Conservation (phyloP, 108 stramenopile species). For the Skeletonema tropicum region DNA sequence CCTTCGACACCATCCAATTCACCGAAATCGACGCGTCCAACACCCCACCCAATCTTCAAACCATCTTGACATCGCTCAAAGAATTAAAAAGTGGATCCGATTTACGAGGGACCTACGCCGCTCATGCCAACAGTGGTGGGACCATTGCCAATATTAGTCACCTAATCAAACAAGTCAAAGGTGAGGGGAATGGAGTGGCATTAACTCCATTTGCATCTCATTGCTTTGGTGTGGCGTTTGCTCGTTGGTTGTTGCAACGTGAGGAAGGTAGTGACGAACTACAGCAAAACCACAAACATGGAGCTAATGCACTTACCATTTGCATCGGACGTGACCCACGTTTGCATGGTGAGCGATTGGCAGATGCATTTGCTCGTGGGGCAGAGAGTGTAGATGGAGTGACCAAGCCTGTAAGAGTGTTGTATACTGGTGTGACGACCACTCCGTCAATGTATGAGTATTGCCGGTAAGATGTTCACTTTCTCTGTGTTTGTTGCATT, state of each 20-base stretch:
- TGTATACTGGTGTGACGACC: conserved; percentile 75
- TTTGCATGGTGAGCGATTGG: conserved; percentile 62
- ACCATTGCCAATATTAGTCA: conserved; percentile 49
- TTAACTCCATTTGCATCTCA: conserved; percentile 80
- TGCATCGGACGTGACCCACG: conserved; percentile 81
- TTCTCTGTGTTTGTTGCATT: neutral
- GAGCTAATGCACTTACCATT: conserved; percentile 31
- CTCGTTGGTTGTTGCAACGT: conserved; percentile 7
- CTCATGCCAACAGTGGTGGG: conserved; percentile 54
- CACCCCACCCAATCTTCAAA: conserved; percentile 67
- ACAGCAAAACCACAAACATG: neutral
- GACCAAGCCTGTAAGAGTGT: conserved; percentile 30
- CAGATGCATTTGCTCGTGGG: conserved; percentile 75
- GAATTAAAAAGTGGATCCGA: conserved; percentile 68
- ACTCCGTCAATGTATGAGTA: conserved; percentile 78
- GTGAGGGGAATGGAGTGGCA: conserved; percentile 27
- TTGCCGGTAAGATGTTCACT: conserved; percentile 48
- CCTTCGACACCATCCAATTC: neutral
- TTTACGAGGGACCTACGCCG: conserved; percentile 66
- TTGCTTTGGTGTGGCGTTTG: conserved; percentile 67
- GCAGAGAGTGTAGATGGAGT: conserved; percentile 51
- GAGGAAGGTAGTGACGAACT: neutral
- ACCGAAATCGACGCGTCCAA: conserved; percentile 66
- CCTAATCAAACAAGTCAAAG: conserved; percentile 15
- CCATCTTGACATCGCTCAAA: conserved; percentile 42